Conservation (phyloP, 805 yeast species). For the Diddensiella transvaalensis region DNA sequence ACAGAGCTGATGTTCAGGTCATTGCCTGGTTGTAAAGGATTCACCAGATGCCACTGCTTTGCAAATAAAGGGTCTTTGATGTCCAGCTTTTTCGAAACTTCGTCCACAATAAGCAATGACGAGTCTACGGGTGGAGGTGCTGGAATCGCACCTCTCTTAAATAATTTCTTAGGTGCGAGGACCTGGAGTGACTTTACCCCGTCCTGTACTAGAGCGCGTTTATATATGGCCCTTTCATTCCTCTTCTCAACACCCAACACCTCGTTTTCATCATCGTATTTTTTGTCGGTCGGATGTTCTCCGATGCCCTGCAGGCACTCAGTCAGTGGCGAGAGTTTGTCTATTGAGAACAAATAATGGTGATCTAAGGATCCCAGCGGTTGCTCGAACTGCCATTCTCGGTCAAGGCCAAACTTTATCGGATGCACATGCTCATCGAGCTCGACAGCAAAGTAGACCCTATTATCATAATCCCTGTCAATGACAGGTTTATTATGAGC, state of each 20-base stretch:
- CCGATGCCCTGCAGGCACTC: conserved; percentile 14
- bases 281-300: conserved; percentile 5
- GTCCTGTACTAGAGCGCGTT: conserved; percentile 30
- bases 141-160: conserved; percentile 20
- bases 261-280: conserved; percentile 1
- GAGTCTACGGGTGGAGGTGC: conserved; percentile 16
- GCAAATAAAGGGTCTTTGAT: conserved; percentile 82
- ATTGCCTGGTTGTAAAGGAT: conserved; percentile 66
- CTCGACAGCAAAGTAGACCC: conserved; percentile 64
- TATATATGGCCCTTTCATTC: conserved; percentile 10
- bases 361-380: conserved; percentile 56
- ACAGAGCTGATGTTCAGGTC: conserved; percentile 84
- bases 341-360: conserved; percentile 63
- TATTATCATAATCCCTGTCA: conserved; percentile 45
- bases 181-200: conserved; percentile 39
- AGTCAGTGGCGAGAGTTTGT: conserved; percentile 29
- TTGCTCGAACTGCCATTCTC: conserved; percentile 57
- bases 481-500: not conserved
- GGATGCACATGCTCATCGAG: conserved; percentile 35
- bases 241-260: conserved; percentile 3
- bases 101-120: conserved; percentile 7
- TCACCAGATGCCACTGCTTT: conserved; percentile 90
- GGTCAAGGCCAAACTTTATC: not conserved
- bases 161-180: conserved; percentile 15
- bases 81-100: conserved; percentile 46